Evolutionary conservation across 768 basidiomycete species (phyloP).

Genomic region (Mycena chlorophos): DNA sequence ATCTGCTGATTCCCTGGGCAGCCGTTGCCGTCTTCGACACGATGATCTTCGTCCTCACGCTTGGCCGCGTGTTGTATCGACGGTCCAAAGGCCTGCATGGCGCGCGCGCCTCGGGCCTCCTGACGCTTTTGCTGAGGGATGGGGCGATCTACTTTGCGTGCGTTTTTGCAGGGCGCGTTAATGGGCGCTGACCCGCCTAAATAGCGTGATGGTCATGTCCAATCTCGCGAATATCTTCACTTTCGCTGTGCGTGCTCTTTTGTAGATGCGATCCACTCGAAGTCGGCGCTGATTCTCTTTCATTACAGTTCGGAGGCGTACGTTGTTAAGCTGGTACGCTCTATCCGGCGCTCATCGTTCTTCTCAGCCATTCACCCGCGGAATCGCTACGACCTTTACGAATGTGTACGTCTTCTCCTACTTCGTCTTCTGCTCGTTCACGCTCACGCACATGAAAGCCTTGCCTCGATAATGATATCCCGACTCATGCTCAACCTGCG

Average conservation of each 20-base stretch:
- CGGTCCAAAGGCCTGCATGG: background rate
- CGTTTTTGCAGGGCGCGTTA: background rate
- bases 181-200: background rate
- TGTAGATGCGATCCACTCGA: background rate
- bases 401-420: slow-evolving; percentile 7
- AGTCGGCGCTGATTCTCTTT: too few species aligned
- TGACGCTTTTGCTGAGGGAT: slow-evolving; percentile 13
- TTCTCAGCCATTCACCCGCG: slow-evolving; percentile 7
- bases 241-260: slow-evolving; percentile 5
- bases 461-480: slow-evolving; percentile 14
- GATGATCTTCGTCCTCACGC: slow-evolving; percentile 15
- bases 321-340: background rate
- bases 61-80: slow-evolving; percentile 5
- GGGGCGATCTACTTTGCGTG: slow-evolving; percentile 17
- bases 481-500: slow-evolving; percentile 18
- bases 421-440: background rate
- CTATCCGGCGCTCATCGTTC: background rate
- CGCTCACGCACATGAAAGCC: background rate
- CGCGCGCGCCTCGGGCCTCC: background rate
- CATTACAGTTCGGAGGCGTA: background rate
- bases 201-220: slow-evolving; percentile 9
- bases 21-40: slow-evolving; percentile 9
- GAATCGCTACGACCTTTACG: slow-evolving; percentile 8
- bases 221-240: slow-evolving; percentile 16
- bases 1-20: background rate